Base-by-base conservation (phyloP, 1,284 basidiomycete species). In the Cutaneotrichosporon sp. region DNA sequence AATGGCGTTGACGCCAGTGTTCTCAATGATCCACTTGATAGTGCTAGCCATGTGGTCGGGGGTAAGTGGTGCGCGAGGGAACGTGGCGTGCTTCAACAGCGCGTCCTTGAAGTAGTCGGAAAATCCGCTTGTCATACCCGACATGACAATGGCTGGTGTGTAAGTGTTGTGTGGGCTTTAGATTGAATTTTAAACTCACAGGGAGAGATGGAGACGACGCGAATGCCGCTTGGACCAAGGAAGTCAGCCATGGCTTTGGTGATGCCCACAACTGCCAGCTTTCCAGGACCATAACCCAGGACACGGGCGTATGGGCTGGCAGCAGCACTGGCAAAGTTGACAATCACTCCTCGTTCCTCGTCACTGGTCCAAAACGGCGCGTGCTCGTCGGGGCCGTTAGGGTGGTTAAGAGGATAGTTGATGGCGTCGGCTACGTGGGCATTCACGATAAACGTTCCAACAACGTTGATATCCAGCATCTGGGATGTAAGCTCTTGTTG, bases 271-370 rank as follows among this genome's bases (percentile, higher is more conserved):
- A 68, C 66, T 14, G 70, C 70, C 5, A 64, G 66, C 56, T 73
- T 73, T 15, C 66, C 67, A 2, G 70, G 70, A 1, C 67, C 68
- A 41, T 73, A 73, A 1, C 58, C 58, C 23, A 73, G 56, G n/a
- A 62, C 60, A 30, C 70, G 63, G 14, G 69, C 67, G 46, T 70
- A 67, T 1, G 63, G 62, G 46, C 63, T 60, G 13, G 66, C 60
- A 14, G 65, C 70, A 4, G 69, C 70, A n/a, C 62, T 65, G 17
- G 69, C 68, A 52, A 71, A 68, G 63, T 73, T 73, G 64, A 73
- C 58, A 45, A 73, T 73, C 47, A 72, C 60, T 26, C 69, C 70
- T 14, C 69, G 59, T 56, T 72, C 70, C 47, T 72, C 69, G 45
- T 68, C 61, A 23, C 60, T 58, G 1, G 63, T 64, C 59, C 61